Base-by-base conservation (phyloP, 2,329 filamentous ascomycete species). In the Alternaria atra region DNA sequence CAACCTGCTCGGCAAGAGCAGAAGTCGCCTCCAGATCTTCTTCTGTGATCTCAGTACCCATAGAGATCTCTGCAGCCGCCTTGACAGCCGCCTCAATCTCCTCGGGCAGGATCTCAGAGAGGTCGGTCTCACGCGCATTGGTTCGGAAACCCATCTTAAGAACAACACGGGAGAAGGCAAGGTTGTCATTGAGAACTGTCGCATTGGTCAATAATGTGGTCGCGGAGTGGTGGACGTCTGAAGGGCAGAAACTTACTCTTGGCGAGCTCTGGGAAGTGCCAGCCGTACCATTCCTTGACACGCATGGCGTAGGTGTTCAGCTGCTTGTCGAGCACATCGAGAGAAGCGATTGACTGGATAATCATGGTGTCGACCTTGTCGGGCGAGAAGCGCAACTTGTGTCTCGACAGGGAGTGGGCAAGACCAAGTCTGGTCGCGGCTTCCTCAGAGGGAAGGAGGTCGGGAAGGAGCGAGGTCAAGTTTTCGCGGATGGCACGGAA, bases 351-450 rank as follows among this genome's bases (percentile, higher is more conserved):
- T 58, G 94, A 94, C 83, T 99, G 95, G 60, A 99, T 94, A 77
- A 99, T 97, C 95, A 99, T 99, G 52, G 95, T 95, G 79, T 99
- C 95, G 70, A 99, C 94, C 86, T 99, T 99, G 78, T 99, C 94
- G 58, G 94, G 91, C 8, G 93, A 97, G 83, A 99, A 99, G 85
- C 97, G 97, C 77, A 99, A 89, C 86, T 97, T 98, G 84, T 99
- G 94, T 23, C 77, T 71, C 48, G 94, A 97, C 75, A 99, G 90
- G 58, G 94, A 97, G 84, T 99, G 95, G 35, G 94, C 97, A 52
- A 99, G 90, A 88, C 95, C 95, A 61, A 99, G 87, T 25, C 92
- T 90, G 91, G 98, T 98, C 73, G 93, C 95, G 77, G 93, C 91
- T 77, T 98, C 89, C 77, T 95, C 94, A 75, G 93, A 87, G 53